Evolutionary conservation across 2,329 filamentous ascomycete species (phyloP), one percentile per base, ranked within the genome.

Genomic region (Fusarium udum): DNA sequence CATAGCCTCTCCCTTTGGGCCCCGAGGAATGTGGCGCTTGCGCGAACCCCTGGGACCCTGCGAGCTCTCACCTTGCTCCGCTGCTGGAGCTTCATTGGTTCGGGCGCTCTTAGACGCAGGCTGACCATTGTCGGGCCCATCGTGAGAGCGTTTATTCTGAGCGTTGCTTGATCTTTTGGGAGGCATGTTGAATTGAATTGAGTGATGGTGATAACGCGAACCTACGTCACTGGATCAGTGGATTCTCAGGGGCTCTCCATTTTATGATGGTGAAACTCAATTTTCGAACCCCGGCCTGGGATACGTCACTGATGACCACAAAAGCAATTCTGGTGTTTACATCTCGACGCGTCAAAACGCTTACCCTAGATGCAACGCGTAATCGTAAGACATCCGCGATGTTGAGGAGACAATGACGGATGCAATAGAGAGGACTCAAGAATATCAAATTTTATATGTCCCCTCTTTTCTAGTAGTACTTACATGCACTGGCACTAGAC

Each of bases 1-100:
- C 34, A 76, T 59, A 4, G 18, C 18, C 52, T 75, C 67, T 20
- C 72, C 72, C 6, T 75, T 71, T 1, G 75, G 75, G 1, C 73
- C 71, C 6, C 31, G 34, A 3, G 58, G 43, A 15, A 73, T 59
- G 2, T 37, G 73, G 26, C 62, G 72, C 40, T 53, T 45, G 13
- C 53, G 53, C 3, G 56, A 36, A 6, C 37, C 28, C 24, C 48
- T 32, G 7, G 7, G 40, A 3, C 10, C 15, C 18, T 60, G 49
- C 22, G 61, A 22, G 10, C 22, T 49, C 22, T 55, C 45, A 3
- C 26, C 60, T 24, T 49, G 28, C 8, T 64, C 18, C 37, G 16
- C 36, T 37, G 9, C 16, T 1, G 36, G 26, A 4, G 37, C 34
- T 15, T 63, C 39, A 10, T 28, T 40, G 2, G 48, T 64, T 49